These are phyloP conservation scores for Cymodocea nodosa DNA, from an alignment of 116 monocot species.

Conservation along the genomic window DNA sequence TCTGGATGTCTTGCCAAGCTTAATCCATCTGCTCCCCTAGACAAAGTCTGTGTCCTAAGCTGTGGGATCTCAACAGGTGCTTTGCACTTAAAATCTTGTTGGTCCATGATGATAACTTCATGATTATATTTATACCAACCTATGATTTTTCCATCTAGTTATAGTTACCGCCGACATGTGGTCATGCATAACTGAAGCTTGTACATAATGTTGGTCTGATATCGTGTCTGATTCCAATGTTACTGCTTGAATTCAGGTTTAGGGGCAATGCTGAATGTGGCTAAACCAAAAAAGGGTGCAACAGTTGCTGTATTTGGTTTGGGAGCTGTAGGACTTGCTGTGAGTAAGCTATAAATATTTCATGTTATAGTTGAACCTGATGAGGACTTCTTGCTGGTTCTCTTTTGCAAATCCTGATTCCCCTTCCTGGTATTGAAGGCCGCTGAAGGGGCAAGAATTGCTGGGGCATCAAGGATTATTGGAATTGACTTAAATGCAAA, in stretches of 20 bases:
- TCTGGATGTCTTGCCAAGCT: constrained; percentile 9
- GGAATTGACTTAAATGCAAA: constrained; percentile 23
- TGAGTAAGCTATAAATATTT: constrained; percentile 10
- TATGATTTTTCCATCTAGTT: no score
- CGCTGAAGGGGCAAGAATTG: constrained; percentile 30
- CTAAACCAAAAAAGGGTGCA: constrained; percentile 59
- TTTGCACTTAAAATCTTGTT: no score
- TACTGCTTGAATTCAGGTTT: constrained; percentile 23
- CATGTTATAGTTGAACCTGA: background rate
- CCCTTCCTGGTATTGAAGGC: constrained; percentile 9
- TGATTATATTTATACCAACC: no score
- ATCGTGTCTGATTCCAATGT: background rate
- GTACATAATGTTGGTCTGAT: background rate
- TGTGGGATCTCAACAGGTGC: constrained; percentile 16
- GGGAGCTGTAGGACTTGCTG: constrained; percentile 70
- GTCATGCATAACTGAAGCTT: background rate
- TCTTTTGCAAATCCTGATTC: background rate
- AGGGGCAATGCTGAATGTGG: constrained; percentile 64
- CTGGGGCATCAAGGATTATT: constrained; percentile 34
- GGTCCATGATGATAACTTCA: no score
- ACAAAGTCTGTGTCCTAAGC: constrained; percentile 13
- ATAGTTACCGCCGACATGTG: no score
- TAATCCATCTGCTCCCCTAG: constrained; percentile 1
- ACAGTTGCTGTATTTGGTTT: constrained; percentile 68
- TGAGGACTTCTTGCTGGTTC: background rate